These are phyloP conservation scores for Paramarasmius palmivorus DNA, from an alignment of 1,284 basidiomycete genomes.

Conservation along the genomic window DNA sequence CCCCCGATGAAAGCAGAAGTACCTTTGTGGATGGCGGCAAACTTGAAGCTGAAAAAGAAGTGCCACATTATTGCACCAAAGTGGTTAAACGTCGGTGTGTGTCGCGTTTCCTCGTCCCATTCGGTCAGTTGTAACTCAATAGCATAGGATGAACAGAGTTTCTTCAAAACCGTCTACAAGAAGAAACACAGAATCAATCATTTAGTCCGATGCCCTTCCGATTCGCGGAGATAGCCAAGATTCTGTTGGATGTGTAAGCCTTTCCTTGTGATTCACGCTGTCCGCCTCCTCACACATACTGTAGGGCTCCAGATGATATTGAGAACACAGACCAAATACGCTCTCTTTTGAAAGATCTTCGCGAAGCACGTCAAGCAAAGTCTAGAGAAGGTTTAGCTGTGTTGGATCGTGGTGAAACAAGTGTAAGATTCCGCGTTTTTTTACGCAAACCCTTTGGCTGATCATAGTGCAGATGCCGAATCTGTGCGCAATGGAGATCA, in stretches of 20 bases:
- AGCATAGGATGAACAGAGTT: slow-evolving; percentile 53
- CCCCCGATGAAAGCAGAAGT: slow-evolving; percentile 84
- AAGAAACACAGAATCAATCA: slow-evolving; percentile 70
- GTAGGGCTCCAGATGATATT: slow-evolving; percentile 89
- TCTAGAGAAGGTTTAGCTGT: slow-evolving; percentile 79
- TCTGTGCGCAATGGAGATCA: slow-evolving; percentile 88
- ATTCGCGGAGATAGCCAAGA: slow-evolving; percentile 87
- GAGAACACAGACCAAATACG: slow-evolving; percentile 81
- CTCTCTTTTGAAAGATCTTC: slow-evolving; percentile 87
- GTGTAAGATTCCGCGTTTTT: slow-evolving; percentile 46
- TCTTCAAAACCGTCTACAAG: slow-evolving; percentile 69
- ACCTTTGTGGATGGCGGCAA: slow-evolving; percentile 94
- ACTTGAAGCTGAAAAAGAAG: slow-evolving; percentile 92
- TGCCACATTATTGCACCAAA: slow-evolving; percentile 88
- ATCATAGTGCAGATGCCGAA: slow-evolving; percentile 67
- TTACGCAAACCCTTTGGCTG: slow-evolving; percentile 3
- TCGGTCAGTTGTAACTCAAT: neutral
- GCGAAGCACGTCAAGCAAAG: slow-evolving; percentile 94
- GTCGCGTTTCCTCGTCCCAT: neutral
- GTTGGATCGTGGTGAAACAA: slow-evolving; percentile 76
- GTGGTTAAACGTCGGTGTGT: slow-evolving; percentile 84
- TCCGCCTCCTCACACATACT: neutral
- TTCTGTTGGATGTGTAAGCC: slow-evolving; percentile 88
- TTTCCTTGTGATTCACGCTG: neutral
- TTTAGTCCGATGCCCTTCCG: slow-evolving; percentile 83